Percentiles rank a stretch among this genome's conserved stretches.
Conservation (phyloP, 805 yeast species). For the Wickerhamomyces bisporus region DNA sequence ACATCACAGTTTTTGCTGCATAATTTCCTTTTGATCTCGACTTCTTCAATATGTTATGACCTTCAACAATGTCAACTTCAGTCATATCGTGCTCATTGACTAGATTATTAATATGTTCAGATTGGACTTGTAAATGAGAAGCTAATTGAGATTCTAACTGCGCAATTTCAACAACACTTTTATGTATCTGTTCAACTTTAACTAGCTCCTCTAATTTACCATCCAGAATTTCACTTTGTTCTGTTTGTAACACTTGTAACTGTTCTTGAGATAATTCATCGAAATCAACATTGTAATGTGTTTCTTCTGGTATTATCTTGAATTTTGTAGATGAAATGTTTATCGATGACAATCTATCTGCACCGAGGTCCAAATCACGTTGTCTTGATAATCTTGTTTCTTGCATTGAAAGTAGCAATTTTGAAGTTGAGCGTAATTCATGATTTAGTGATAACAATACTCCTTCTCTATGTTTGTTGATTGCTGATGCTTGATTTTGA, state of each 20-base stretch:
- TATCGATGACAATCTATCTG: conserved; percentile 8
- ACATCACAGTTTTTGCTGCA: conserved; percentile 53
- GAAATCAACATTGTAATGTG: conserved; percentile 20
- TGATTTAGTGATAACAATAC: conserved; percentile 16
- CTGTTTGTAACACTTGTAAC: conserved; percentile 50
- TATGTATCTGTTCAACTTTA: conserved; percentile 55
- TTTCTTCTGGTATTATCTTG: conserved; percentile 11
- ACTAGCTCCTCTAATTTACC: conserved; percentile 55
- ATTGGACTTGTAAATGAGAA: conserved; percentile 66
- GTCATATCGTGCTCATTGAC: conserved; percentile 65
- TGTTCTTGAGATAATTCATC: conserved; percentile 41
- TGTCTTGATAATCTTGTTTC: conserved; percentile 22
- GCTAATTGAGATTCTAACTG: conserved; percentile 70
- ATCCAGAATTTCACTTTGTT: conserved; percentile 50
- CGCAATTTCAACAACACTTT: conserved; percentile 66
- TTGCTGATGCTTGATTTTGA: conserved; percentile 10
- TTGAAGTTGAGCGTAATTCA: conserved; percentile 20
- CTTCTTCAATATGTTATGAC: conserved; percentile 62
- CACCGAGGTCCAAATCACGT: conserved; percentile 18
- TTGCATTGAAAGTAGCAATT: conserved; percentile 20
- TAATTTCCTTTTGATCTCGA: conserved; percentile 65
- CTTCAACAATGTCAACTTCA: conserved; percentile 57
- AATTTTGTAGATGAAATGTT: conserved; percentile 23
- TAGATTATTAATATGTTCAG: conserved; percentile 59
- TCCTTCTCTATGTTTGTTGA: conserved; percentile 19